Percentiles rank a stretch among this genome's conserved stretches.
Evolutionary conservation across 345 rosid species (phyloP).

Genomic region (Citrus sp.): DNA sequence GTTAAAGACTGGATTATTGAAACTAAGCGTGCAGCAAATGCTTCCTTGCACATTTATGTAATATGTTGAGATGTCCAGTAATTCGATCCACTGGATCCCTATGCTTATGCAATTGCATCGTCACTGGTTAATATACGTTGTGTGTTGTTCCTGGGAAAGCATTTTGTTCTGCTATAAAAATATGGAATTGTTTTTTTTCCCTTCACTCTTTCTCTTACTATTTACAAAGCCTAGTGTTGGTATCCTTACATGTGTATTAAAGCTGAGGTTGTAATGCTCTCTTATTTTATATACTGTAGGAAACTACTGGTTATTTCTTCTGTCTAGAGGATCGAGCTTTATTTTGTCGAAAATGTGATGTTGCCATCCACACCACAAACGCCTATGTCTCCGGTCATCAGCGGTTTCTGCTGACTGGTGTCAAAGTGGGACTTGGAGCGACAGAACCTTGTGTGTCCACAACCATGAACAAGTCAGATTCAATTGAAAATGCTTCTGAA

Average conservation of each 20-base stretch:
- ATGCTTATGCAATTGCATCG: neutral
- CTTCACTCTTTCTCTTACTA: no score
- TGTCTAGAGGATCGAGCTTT: conserved; percentile 43
- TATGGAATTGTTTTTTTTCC: no score
- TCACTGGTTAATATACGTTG: neutral
- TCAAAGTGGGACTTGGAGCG: conserved; percentile 27
- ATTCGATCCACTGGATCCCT: neutral
- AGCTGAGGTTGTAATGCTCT: neutral
- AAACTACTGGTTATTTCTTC: conserved; percentile 29
- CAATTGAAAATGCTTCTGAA: neutral
- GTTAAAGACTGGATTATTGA: neutral
- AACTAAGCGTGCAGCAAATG: neutral
- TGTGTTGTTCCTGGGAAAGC: neutral
- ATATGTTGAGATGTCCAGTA: neutral
- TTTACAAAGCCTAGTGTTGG: no score
- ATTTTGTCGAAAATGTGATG: conserved; percentile 34
- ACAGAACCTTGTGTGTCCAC: neutral
- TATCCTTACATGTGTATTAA: neutral
- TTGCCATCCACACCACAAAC: conserved; percentile 27
- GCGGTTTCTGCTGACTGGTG: conserved; percentile 30
- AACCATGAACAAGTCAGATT: neutral
- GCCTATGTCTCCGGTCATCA: conserved; percentile 21
- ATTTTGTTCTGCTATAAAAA: neutral
- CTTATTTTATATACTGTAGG: conserved; percentile 9
- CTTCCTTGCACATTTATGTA: neutral